Conservation (phyloP, 1,284 basidiomycete genomes). For the Naganishia albida region DNA sequence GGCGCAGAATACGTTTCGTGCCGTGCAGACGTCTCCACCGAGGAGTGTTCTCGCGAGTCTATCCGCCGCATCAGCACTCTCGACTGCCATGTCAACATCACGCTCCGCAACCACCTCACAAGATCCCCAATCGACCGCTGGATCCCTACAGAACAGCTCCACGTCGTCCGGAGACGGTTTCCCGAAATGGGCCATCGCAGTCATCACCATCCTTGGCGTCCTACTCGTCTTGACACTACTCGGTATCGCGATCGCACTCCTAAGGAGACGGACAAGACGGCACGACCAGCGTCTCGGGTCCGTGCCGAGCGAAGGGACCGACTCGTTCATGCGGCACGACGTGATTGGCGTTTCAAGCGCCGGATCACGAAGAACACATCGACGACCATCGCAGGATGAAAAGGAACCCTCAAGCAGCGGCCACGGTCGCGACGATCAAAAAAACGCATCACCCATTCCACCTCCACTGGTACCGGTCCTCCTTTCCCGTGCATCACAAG, state of each 20-base stretch:
- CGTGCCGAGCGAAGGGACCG: not conserved
- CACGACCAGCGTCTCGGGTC: not conserved
- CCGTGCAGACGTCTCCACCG: slow-evolving; percentile 31
- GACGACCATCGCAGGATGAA: slow-evolving; percentile 12
- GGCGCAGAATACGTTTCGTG: slow-evolving; percentile 33
- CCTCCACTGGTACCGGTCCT: not conserved
- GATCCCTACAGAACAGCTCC: slow-evolving; percentile 23
- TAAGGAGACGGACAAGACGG: slow-evolving; percentile 7
- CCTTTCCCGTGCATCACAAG: not conserved
- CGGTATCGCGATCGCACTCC: slow-evolving; percentile 16
- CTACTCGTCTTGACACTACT: slow-evolving; percentile 16
- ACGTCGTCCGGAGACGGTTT: slow-evolving; percentile 10
- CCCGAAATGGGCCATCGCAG: slow-evolving; percentile 33
- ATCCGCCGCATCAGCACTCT: slow-evolving; percentile 26
- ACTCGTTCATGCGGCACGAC: not conserved
- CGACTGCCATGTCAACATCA: slow-evolving; percentile 4
- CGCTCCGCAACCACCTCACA: not conserved
- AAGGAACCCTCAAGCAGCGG: not conserved
- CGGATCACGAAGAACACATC: not conserved
- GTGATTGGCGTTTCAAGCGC: not conserved
- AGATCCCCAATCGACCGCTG: not conserved
- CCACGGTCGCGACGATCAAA: slow-evolving; percentile 1
- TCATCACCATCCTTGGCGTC: slow-evolving; percentile 31
- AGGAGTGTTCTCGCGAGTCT: slow-evolving; percentile 29
- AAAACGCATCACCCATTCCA: not conserved